Evolutionary conservation across 2,329 filamentous ascomycete species (phyloP), one percentile per base, ranked within the genome.

Genomic region (Fusarium nelsonii): DNA sequence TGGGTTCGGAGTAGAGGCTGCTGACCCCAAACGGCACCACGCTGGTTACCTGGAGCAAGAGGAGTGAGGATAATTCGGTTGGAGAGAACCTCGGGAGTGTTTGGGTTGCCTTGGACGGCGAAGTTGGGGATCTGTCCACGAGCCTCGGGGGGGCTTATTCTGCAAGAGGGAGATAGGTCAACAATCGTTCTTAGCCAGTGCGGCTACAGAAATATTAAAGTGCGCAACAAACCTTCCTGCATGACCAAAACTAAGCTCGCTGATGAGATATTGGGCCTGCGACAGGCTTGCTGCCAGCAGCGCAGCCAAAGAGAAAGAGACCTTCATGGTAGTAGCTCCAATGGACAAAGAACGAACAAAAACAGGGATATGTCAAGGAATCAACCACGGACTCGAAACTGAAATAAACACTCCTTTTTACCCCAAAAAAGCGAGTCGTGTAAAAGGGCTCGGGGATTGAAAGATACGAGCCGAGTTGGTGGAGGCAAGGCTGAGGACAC

Each of bases 11-110:
- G 80, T 49, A 92, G 84, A 34, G 85, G 76, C 61, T 84, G 78
- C 67, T 94, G 88, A 33, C 91, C 85, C 95, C 96, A 99, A 72
- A 96, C 78, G 50, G 92, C 91, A 64, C 93, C 92, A 77, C 94
- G 89, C 75, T 92, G 90, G 80, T 94, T 94, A 57, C 96, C 96
- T 8, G 94, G 93, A 49, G 90, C 90, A 15, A 94, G 90, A 12
- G 96, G 95, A 2, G 96, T 99, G 59, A 99, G 87, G 77, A 99
- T 92, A 63, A 98, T 78, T 78, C 94, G 93, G 84, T 98, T 95
- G 71, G 94, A 97, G 63, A 97, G 88, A 63, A 91, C 79, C 74
- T 91, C 87, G 70, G 88, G 88, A 36, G 79, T 72, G 66, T 81
- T 77, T 30, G 88, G 87, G 44, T 82, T 82, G 76, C 88, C 88